A percentile compares a stretch with the other conserved stretches of the same genome.
Evolutionary conservation across 2,329 filamentous ascomycete species (phyloP).

Genomic region (Monilinia aucupariae): DNA sequence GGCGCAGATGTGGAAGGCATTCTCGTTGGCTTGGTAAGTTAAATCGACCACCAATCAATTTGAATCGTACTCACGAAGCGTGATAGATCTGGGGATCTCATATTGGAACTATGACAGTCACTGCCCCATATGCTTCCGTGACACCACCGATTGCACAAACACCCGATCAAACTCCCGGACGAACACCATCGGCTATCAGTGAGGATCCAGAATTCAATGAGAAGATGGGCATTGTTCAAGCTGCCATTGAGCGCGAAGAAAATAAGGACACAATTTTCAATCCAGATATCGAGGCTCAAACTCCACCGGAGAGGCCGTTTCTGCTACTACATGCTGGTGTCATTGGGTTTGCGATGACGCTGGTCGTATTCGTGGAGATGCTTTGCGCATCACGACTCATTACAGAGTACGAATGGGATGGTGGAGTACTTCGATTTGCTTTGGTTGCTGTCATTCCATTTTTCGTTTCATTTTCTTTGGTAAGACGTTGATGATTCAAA

Average conservation of each 20-base stretch:
- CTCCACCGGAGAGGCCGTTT: constrained; percentile 21
- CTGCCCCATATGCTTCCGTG: constrained; percentile 19
- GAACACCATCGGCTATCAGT: constrained; percentile 17
- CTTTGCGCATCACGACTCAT: constrained; percentile 22
- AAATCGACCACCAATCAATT: too few species aligned
- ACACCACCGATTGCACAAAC: constrained; percentile 15
- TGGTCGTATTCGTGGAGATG: constrained; percentile 26
- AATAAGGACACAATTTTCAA: constrained; percentile 22
- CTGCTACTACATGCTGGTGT: constrained; percentile 22
- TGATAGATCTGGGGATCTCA: constrained; percentile 26
- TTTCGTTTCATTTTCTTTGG: constrained; percentile 33
- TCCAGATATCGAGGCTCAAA: constrained; percentile 19
- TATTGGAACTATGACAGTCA: constrained; percentile 21
- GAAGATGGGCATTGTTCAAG: constrained; percentile 21
- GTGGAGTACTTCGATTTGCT: constrained; percentile 21
- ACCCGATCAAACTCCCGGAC: constrained; percentile 8
- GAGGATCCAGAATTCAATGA: constrained; percentile 19
- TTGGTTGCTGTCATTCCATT: constrained; percentile 22
- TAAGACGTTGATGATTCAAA: constrained; percentile 6
- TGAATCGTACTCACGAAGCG: background rate
- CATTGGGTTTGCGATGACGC: constrained; percentile 21
- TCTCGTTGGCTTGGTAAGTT: constrained; percentile 22
- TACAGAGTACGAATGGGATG: constrained; percentile 24
- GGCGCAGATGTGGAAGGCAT: constrained; percentile 24
- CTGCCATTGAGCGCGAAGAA: constrained; percentile 24